Conservation (phyloP, 2,329 filamentous ascomycete genomes). For the Pyrenophora graminea region DNA sequence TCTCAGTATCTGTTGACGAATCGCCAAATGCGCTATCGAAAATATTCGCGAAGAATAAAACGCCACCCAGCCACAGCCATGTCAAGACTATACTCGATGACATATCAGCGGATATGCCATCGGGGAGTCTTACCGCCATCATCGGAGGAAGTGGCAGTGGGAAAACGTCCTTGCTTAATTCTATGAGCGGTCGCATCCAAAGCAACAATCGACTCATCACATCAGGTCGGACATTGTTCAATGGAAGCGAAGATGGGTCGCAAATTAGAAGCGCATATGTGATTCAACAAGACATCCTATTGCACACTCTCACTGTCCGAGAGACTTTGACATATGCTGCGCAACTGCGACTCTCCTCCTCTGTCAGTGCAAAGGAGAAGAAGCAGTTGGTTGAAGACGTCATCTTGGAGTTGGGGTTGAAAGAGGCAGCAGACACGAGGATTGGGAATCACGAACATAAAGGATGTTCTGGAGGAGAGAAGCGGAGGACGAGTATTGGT, state of each 20-base stretch:
- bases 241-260: constrained; percentile 55
- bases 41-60: constrained; percentile 35
- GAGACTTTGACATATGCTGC: constrained; percentile 77
- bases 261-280: constrained; percentile 69
- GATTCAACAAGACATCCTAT: constrained; percentile 75
- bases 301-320: constrained; percentile 74
- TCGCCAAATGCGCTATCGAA: constrained; percentile 50
- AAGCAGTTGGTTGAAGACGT: constrained; percentile 72
- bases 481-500: constrained; percentile 74
- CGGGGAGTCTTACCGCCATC: constrained; percentile 73
- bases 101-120: constrained; percentile 66
- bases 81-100: constrained; percentile 62
- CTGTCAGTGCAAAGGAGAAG: constrained; percentile 63
- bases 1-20: constrained; percentile 63
- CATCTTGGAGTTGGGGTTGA: constrained; percentile 73
- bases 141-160: constrained; percentile 75
- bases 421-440: constrained; percentile 75
- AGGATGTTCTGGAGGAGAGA: constrained; percentile 79
- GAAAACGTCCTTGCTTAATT: constrained; percentile 65
- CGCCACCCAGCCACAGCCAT: constrained; percentile 26
- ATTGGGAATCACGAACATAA: constrained; percentile 73
- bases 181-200: constrained; percentile 69
- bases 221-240: constrained; percentile 65
- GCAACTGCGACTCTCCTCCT: constrained; percentile 68
- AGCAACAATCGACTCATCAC: constrained; percentile 57